Evolutionary conservation across 129 eudicot genomes (phyloP), one percentile per base, ranked within the genome.

Genomic region (Tanacetum coccineum): DNA sequence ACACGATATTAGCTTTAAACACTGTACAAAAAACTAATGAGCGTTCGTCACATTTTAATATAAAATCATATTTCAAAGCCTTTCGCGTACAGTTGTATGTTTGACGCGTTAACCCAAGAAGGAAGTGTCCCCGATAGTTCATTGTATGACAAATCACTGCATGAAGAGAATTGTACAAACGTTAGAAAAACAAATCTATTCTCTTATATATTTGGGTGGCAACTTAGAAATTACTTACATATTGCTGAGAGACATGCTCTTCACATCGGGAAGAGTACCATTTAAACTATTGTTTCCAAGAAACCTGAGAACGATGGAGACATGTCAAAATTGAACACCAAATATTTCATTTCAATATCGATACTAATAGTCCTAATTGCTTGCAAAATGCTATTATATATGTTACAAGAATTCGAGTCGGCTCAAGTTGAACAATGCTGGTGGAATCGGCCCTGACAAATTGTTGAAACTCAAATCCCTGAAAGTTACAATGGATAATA

Each of bases 401-500:
- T n/a, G n/a, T n/a, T n/a, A 90, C 97, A 90, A 76, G 81, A 70
- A 72, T 40, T 66, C 9, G 48, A 90, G 85, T 59, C 70, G 81
- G 56, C 78, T 78, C 62, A 82, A 73, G 70, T 63, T 82, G 86
- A 87, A 90, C 64, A 85, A 74, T 4, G 65, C 80, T 50, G 58
- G 66, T 59, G 97, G 97, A 66, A 90, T 84, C 59, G 11, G 66
- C 40, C 97, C 97, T 58, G 62, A 59, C 51, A 90, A 78, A 73
- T 64, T 87, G 82, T 87, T 90, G 84, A 90, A 90, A 84, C 97
- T 90, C 69, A 90, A 77, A 79, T 89, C 96, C 85, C 96, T 89
- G 81, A 55, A 47, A 76, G 65, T 15, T 53, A 7, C 42, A 36
- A 36, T 36, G 42, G 6, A 36, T 36, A 36, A 36, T 36, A 36